Base-by-base conservation (phyloP, 441 rosid species). In the Erodium trifolium region DNA sequence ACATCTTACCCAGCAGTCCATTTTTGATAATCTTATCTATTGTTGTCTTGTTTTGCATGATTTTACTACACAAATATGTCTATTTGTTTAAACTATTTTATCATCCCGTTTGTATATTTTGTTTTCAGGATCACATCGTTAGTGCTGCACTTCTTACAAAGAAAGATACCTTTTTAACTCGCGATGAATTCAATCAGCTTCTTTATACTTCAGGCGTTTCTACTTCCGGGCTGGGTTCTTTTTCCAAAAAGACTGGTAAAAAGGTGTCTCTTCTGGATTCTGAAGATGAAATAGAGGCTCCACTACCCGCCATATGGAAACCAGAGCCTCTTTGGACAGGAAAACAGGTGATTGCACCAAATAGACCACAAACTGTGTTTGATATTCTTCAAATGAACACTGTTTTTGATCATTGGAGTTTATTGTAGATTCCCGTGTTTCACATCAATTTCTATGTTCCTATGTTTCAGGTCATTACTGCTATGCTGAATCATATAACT, bases 271-370 rank as follows among this genome's bases (percentile, higher is more conserved):
- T 87, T 69, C 80, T 79, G 71, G 71, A 73, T 73, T 81, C 78
- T 71, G 88, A 83, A 72, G 90, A 79, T 76, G 85, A 80, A 47
- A 70, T 90, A 69, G 76, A 73, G 69, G 72, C 76, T 47, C 78
- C 82, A 57, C 72, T 51, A 34, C 98, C 99, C 65, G 86, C 96
- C 73, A 82, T 95, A 72, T 81, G 83, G 88, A 92, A 95, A 80
- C 99, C 99, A 41, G 78, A 78, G 77, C 91, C 92, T 76, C 92
- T 88, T 63, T 95, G 99, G 99, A 91, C 98, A 0, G 99, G 99
- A 76, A 95, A 95, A 78, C 99, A 95, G 97, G 99, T 95, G 19
- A 29, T 17, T 62, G 29, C 16, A 55, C 29, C 37, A 62, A 27
- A 63, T 13, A 29, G 65, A 19, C 7, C 45, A 16, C 9, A 53